Evolutionary conservation across 164 flowering plant species (phyloP).

Genomic region (Magnolia sinica): DNA sequence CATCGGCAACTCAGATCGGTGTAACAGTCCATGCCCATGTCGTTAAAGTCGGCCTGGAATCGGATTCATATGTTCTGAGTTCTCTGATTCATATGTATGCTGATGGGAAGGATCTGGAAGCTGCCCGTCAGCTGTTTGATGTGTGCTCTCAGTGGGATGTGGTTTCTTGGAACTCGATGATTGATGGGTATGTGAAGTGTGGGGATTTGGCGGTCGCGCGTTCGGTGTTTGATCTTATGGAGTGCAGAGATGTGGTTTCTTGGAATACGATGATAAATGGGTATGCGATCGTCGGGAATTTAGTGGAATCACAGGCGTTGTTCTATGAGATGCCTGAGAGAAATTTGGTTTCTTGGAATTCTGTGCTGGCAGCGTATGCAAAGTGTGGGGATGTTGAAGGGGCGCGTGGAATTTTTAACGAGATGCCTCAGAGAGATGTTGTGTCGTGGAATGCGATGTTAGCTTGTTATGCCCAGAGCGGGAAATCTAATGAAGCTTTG

Average conservation of each 20-base stretch:
- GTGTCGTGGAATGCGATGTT: slow-evolving; percentile 36
- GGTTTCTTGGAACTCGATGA: slow-evolving; percentile 36
- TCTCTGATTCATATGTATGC: slow-evolving; percentile 37
- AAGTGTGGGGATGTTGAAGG: slow-evolving; percentile 30
- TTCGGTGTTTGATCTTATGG: slow-evolving; percentile 23
- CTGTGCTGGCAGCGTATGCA: slow-evolving; percentile 33
- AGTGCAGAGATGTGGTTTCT: slow-evolving; percentile 28
- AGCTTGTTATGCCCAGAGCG: slow-evolving; percentile 29
- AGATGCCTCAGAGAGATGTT: slow-evolving; percentile 30
- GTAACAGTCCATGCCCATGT: slow-evolving; percentile 29
- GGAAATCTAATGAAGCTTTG: slow-evolving; percentile 23
- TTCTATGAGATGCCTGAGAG: slow-evolving; percentile 32
- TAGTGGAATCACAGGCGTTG: slow-evolving; percentile 23
- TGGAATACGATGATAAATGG: slow-evolving; percentile 41
- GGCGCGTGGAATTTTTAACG: slow-evolving; percentile 17
- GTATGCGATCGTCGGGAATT: slow-evolving; percentile 23
- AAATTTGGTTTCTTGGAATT: slow-evolving; percentile 37
- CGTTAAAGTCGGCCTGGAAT: slow-evolving; percentile 19
- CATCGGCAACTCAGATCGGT: slow-evolving; percentile 14
- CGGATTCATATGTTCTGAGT: slow-evolving; percentile 30
- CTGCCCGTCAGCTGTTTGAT: slow-evolving; percentile 29
- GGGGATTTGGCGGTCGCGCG: slow-evolving; percentile 23
- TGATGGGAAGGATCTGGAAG: slow-evolving; percentile 16
- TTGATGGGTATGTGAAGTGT: slow-evolving; percentile 32
- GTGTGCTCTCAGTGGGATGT: slow-evolving; percentile 16